These are phyloP conservation scores for Penicillium desertorum DNA, from an alignment of 495 filamentous ascomycete genomes.

Conservation along the genomic window DNA sequence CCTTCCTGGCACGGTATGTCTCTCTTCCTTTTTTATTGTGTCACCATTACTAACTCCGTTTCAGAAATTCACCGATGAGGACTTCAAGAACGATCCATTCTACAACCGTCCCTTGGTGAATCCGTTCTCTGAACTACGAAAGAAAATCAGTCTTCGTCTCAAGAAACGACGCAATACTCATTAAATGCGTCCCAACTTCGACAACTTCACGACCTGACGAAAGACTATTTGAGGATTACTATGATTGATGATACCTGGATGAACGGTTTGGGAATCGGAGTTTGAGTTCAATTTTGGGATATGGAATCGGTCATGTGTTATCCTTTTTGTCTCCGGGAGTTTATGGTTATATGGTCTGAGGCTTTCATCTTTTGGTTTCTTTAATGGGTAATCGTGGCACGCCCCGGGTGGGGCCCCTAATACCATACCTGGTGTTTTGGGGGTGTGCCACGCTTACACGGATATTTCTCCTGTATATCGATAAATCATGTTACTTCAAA, in stretches of 20 bases:
- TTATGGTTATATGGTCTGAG: background rate
- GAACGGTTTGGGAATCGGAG: slow-evolving; percentile 5
- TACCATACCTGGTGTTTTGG: no score
- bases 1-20: slow-evolving; percentile 35
- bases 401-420: no score
- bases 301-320: background rate
- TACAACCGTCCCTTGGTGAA: slow-evolving; percentile 39
- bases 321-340: background rate
- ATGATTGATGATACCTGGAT: slow-evolving; percentile 7
- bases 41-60: slow-evolving; percentile 6
- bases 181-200: slow-evolving; percentile 13
- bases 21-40: background rate
- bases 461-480: background rate
- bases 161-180: slow-evolving; percentile 33
- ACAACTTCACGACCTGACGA: slow-evolving; percentile 15
- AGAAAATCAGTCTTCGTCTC: slow-evolving; percentile 36
- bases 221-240: background rate
- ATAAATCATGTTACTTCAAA: background rate
- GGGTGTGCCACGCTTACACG: background rate
- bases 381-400: background rate
- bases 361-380: background rate
- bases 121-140: slow-evolving; percentile 35
- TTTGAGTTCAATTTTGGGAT: background rate
- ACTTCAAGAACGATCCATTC: slow-evolving; percentile 50
- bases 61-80: slow-evolving; percentile 49